phyloP scores from a whole-genome alignment of 192 early-diverging fungal genomes.

The Podila epigama region DNA sequence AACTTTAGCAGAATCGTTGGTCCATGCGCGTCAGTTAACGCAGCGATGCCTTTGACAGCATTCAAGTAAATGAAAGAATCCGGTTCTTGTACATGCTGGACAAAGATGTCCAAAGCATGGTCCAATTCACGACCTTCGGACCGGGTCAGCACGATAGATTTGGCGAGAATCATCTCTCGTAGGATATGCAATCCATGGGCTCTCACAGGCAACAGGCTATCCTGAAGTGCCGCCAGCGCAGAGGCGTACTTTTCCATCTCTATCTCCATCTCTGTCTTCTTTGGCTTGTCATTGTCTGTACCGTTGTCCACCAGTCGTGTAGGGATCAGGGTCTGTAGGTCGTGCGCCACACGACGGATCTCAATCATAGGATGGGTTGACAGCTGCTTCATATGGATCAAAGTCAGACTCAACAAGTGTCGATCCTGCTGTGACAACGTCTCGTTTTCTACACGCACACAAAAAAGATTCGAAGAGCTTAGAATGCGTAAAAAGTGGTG shows the following conservation, averaged over 20 bases:
- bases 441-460: conserved; percentile 51
- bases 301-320: conserved; percentile 26
- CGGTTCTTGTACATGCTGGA: conserved; percentile 75
- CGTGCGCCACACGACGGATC: conserved; percentile 55
- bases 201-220: conserved; percentile 83
- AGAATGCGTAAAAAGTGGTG: not conserved
- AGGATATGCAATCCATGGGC: conserved; percentile 89
- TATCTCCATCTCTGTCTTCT: conserved; percentile 44
- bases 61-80: conserved; percentile 96
- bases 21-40: conserved; percentile 85
- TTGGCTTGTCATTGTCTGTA: not conserved
- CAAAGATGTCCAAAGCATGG: conserved; percentile 76
- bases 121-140: conserved; percentile 56
- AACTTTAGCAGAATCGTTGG: conserved; percentile 72
- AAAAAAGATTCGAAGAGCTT: not conserved
- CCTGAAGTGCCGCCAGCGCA: conserved; percentile 79
- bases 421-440: conserved; percentile 49
- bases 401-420: conserved; percentile 48
- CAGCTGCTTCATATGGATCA: conserved; percentile 46
- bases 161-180: conserved; percentile 79
- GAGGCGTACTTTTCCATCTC: conserved; percentile 67
- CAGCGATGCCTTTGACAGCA: conserved; percentile 85
- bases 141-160: conserved; percentile 61
- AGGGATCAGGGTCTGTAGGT: conserved; percentile 55
- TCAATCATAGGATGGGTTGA: conserved; percentile 48